phyloP scores from a whole-genome alignment of 768 basidiomycete genomes.

The Agaricus subrufescens region DNA sequence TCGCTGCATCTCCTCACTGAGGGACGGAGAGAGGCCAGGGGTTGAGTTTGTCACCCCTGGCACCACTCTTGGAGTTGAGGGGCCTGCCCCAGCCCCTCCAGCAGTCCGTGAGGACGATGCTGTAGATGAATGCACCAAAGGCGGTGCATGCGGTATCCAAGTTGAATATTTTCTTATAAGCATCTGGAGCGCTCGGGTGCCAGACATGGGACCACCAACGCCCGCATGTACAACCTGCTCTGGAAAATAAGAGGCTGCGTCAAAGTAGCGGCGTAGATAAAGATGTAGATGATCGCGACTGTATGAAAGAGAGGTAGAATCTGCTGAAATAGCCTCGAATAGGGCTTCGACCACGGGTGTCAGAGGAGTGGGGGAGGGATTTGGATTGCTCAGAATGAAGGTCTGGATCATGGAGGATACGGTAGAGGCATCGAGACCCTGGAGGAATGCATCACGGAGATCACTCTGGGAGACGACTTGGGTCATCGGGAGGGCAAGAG shows the following conservation, averaged over 20 bases:
- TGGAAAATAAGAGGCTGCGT: slow-evolving; percentile 27
- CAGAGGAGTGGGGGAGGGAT: slow-evolving; percentile 46
- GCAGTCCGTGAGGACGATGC: slow-evolving; percentile 8
- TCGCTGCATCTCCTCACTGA: slow-evolving; percentile 59
- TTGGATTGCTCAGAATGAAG: slow-evolving; percentile 41
- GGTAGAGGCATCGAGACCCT: slow-evolving; percentile 39
- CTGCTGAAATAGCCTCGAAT: slow-evolving; percentile 47
- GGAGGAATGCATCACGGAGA: slow-evolving; percentile 44
- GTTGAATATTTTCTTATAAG: slow-evolving; percentile 52
- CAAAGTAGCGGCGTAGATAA: slow-evolving; percentile 42
- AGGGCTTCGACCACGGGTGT: slow-evolving; percentile 46
- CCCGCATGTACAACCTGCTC: slow-evolving; percentile 47
- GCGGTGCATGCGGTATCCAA: slow-evolving; percentile 37
- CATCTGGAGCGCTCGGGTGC: slow-evolving; percentile 54
- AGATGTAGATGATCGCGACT: slow-evolving; percentile 30
- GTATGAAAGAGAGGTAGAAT: slow-evolving; percentile 25
- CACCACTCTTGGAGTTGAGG: slow-evolving; percentile 1
- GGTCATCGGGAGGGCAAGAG: slow-evolving; percentile 24
- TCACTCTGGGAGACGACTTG: slow-evolving; percentile 20
- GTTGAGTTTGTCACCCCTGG: slow-evolving; percentile 12
- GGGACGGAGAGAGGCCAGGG: slow-evolving; percentile 25
- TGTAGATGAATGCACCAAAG: slow-evolving; percentile 8
- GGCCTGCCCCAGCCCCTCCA: neutral
- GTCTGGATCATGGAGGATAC: slow-evolving; percentile 52
- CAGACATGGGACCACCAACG: slow-evolving; percentile 49